Base-by-base conservation (phyloP, 2,329 filamentous ascomycete genomes). In the Calonectria montana region DNA sequence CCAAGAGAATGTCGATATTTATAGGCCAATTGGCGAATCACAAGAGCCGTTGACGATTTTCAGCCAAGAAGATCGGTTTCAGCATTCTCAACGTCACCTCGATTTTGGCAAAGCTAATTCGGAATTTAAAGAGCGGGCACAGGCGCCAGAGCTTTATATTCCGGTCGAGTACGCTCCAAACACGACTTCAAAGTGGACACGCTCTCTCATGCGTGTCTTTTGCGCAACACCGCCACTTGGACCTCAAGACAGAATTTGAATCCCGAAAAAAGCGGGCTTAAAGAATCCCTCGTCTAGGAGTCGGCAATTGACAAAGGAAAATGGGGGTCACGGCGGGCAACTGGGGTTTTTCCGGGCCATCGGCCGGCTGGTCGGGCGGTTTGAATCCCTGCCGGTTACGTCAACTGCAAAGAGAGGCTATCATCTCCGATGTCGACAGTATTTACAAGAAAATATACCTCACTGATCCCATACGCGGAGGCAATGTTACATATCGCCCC, bases 401-500 rank as follows among this genome's bases (percentile, higher is more conserved):
- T 57, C 29, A 29, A 55, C 7, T 9, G 29, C 29, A 57, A 13
- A 57, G 53, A 57, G 53, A 57, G 53, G 53, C 13, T 4, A 57
- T 57, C 37, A 57, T 57, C 53, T 57, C 53, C 53, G 53, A 21
- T 7, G n/a, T 57, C n/a, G n/a, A 39, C 31, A 23, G n/a, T n/a
- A 13, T 37, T 57, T 57, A 12, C 31, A 3, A 37, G n/a, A 57
- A 57, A 57, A 57, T 37, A 57, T 57, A 57, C 53, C 53, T 37
- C 53, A 57, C 53, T 57, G n/a, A 13, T 57, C n/a, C 31, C 53
- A 57, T 57, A 57, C 53, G 53, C 53, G 53, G 53, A 57, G 53
- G 31, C 29, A 23, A 57, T 37, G 53, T 37, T 57, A 23, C 29
- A 35, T 23, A 13, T 13, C 23, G 35, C 53, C 53, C 53, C 53